Evolutionary conservation across 2,329 filamentous ascomycete genomes (phyloP).

Genomic region (Pseudogymnoascus sp.): DNA sequence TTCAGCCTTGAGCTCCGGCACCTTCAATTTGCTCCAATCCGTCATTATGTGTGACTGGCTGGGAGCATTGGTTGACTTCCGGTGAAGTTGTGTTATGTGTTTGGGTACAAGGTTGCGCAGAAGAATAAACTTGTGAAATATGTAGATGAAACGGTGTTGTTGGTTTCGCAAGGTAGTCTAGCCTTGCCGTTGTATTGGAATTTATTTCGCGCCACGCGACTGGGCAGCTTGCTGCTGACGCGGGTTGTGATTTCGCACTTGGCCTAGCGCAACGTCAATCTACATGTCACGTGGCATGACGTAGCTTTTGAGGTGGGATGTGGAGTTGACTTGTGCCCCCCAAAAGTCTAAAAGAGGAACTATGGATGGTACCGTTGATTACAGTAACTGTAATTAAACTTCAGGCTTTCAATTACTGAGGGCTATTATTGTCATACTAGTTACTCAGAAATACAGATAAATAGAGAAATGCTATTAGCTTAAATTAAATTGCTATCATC

Average conservation of each 20-base stretch:
- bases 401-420: too few species aligned
- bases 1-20: conserved; percentile 67
- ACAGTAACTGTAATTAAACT: too few species aligned
- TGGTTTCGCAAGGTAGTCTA: conserved; percentile 2
- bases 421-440: too few species aligned
- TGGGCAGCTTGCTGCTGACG: conserved; percentile 4
- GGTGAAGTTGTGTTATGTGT: background rate
- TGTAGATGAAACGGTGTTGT: background rate
- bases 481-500: too few species aligned
- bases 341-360: too few species aligned
- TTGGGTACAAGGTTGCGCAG: background rate
- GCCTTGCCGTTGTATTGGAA: conserved; percentile 1
- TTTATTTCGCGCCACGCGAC: conserved; percentile 7
- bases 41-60: conserved; percentile 33
- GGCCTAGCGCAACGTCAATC: background rate
- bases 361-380: too few species aligned
- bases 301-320: too few species aligned
- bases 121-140: background rate
- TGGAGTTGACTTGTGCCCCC: too few species aligned
- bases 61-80: background rate
- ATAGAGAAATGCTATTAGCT: too few species aligned
- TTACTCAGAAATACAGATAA: too few species aligned
- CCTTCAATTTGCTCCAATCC: conserved; percentile 56
- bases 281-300: background rate
- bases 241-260: conserved; percentile 1